A percentile compares a stretch with the other conserved stretches of the same genome.
These are phyloP conservation scores for Acacia pycnantha DNA, from an alignment of 331 rosid genomes.

Conservation along the genomic window DNA sequence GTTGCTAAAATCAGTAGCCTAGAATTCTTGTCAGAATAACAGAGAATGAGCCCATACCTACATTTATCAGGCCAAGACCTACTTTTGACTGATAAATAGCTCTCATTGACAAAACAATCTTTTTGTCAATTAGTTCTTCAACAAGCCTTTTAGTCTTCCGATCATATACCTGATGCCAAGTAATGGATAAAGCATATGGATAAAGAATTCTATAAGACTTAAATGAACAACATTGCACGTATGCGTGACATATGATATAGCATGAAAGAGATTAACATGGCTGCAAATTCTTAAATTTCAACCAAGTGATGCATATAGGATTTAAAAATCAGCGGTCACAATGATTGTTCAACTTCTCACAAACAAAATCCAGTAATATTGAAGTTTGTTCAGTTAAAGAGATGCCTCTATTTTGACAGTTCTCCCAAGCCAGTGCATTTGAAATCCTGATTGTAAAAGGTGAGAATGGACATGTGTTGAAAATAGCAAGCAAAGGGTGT, in stretches of 20 bases:
- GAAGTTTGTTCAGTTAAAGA: slow-evolving; percentile 8
- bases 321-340: background rate
- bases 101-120: slow-evolving; percentile 93
- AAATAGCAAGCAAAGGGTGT: slow-evolving; percentile 18
- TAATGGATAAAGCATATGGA: slow-evolving; percentile 19
- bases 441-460: background rate
- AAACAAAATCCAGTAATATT: background rate
- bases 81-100: slow-evolving; percentile 96
- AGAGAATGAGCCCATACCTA: slow-evolving; percentile 48
- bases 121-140: slow-evolving; percentile 86
- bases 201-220: slow-evolving; percentile 4
- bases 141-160: slow-evolving; percentile 89
- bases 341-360: slow-evolving; percentile 12
- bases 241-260: background rate
- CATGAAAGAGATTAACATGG: background rate
- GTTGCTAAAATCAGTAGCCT: background rate
- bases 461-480: background rate
- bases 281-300: background rate
- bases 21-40: slow-evolving; percentile 21
- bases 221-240: background rate
- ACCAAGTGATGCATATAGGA: background rate
- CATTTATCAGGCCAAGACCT: slow-evolving; percentile 86
- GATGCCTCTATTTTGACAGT: slow-evolving; percentile 17
- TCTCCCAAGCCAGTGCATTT: slow-evolving; percentile 14
- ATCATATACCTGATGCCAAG: slow-evolving; percentile 70